These are phyloP conservation scores for Pulchroboletus neoregius DNA, from an alignment of 1,284 basidiomycete species.

Conservation along the genomic window DNA sequence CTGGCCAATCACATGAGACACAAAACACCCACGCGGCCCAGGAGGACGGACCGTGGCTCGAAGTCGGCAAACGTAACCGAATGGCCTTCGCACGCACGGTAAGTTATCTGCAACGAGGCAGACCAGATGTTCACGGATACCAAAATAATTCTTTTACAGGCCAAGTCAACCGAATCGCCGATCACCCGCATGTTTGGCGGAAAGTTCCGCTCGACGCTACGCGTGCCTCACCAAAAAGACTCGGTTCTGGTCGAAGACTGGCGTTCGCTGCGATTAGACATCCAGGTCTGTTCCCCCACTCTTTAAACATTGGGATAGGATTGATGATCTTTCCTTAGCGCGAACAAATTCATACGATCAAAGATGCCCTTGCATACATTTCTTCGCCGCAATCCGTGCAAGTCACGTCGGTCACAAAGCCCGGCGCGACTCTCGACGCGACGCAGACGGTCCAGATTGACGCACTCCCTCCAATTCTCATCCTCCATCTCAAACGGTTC, in stretches of 20 bases:
- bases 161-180: conserved; percentile 79
- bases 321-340: conserved; percentile 41
- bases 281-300: conserved; percentile 54
- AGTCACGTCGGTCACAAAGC: conserved; percentile 53
- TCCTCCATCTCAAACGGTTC: conserved; percentile 93
- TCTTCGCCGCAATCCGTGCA: conserved; percentile 82
- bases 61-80: conserved; percentile 90
- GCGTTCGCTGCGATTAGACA: conserved; percentile 86
- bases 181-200: conserved; percentile 93
- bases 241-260: conserved; percentile 92
- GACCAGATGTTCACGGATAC: not conserved
- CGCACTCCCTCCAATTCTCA: conserved; percentile 78
- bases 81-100: conserved; percentile 80
- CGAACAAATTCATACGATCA: conserved; percentile 72
- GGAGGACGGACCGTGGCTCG: conserved; percentile 76
- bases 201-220: conserved; percentile 85
- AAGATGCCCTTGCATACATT: conserved; percentile 80
- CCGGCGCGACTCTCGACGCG: conserved; percentile 69
- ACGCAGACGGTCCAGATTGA: conserved; percentile 89
- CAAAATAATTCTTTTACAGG: conserved; percentile 39
- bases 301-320: no score
- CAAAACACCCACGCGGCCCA: conserved; percentile 20
- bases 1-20: conserved; percentile 8
- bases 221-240: conserved; percentile 80
- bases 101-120: conserved; percentile 29